A percentile compares a stretch with the other conserved stretches of the same genome.
These are phyloP conservation scores for Sclerotiophoma versabilis DNA, from an alignment of 2,329 filamentous ascomycete genomes.

Conservation along the genomic window DNA sequence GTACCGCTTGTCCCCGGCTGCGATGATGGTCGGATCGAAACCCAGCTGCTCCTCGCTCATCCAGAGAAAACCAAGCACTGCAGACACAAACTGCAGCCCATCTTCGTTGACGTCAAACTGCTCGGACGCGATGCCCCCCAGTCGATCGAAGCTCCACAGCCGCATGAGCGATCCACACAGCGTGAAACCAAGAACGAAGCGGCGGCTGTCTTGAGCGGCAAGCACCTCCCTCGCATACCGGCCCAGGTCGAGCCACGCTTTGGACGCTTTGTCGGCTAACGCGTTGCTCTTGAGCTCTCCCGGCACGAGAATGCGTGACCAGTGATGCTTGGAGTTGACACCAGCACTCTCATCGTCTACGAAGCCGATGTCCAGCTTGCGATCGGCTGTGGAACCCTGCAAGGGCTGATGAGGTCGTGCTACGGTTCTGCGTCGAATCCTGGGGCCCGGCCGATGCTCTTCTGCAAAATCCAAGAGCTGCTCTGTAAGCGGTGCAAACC, in stretches of 20 bases:
- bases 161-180: slow-evolving; percentile 55
- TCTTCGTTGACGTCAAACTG: slow-evolving; percentile 56
- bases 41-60: slow-evolving; percentile 53
- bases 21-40: slow-evolving; percentile 55
- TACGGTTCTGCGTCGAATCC: slow-evolving; percentile 21
- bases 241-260: slow-evolving; percentile 44
- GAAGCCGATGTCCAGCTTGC: slow-evolving; percentile 37
- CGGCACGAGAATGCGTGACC: slow-evolving; percentile 13
- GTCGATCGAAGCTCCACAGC: slow-evolving; percentile 55
- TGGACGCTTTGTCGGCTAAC: slow-evolving; percentile 40
- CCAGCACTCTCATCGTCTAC: slow-evolving; percentile 28
- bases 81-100: slow-evolving; percentile 51
- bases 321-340: slow-evolving; percentile 13
- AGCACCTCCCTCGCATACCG: slow-evolving; percentile 55
- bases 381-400: too few relatives aligned
- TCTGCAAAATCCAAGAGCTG: slow-evolving; percentile 25
- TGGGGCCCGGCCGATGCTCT: slow-evolving; percentile 18
- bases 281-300: slow-evolving; percentile 56
- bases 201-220: too few relatives aligned
- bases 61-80: slow-evolving; percentile 53
- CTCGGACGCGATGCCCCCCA: slow-evolving; percentile 55
- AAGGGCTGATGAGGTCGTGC: slow-evolving; percentile 27
- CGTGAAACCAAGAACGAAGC: slow-evolving; percentile 58
- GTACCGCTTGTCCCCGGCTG: slow-evolving; percentile 40
- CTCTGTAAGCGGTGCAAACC: slow-evolving; percentile 27